A percentile compares a stretch with the other conserved stretches of the same genome.
phyloP scores from a whole-genome alignment of 352 stramenopile genomes.

The Bremia lactucae region DNA sequence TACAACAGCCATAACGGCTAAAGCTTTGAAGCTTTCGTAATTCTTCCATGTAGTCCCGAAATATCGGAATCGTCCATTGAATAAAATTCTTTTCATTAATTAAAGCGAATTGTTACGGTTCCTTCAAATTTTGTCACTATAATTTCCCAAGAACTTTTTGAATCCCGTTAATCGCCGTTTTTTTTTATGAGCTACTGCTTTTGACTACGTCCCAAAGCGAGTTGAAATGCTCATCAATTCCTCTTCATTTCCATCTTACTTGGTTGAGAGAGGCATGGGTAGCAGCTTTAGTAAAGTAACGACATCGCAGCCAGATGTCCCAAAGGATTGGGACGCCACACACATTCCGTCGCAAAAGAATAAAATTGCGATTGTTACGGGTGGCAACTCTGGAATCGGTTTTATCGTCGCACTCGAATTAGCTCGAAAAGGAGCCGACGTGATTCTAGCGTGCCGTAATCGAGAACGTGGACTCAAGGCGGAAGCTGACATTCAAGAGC shows the following conservation, averaged over 20 bases:
- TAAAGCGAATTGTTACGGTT: no score
- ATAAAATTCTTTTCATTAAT: no score
- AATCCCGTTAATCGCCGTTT: no score
- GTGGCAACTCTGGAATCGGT: conserved; percentile 31
- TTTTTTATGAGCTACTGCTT: no score
- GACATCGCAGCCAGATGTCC: conserved; percentile 1
- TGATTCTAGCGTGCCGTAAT: conserved; percentile 31
- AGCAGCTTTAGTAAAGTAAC: conserved; percentile 3
- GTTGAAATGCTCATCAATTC: no score
- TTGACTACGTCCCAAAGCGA: no score
- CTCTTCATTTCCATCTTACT: not conserved
- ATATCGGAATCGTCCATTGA: no score
- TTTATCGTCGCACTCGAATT: conserved; percentile 25
- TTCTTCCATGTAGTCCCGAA: no score
- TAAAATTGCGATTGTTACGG: conserved; percentile 30
- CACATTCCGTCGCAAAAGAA: conserved; percentile 17
- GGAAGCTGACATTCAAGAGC: conserved; percentile 9
- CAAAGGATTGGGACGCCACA: conserved; percentile 15
- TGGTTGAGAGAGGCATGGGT: not conserved
- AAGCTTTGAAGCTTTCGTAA: no score
- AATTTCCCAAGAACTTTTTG: no score
- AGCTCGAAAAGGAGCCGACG: conserved; percentile 19
- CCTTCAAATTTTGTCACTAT: no score
- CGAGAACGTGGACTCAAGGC: conserved; percentile 8
- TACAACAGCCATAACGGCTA: no score